Percentiles rank a stretch among this genome's conserved stretches.
These are phyloP conservation scores for Hypoxylon crocopeplum DNA, from an alignment of 495 filamentous ascomycete genomes.

Conservation along the genomic window DNA sequence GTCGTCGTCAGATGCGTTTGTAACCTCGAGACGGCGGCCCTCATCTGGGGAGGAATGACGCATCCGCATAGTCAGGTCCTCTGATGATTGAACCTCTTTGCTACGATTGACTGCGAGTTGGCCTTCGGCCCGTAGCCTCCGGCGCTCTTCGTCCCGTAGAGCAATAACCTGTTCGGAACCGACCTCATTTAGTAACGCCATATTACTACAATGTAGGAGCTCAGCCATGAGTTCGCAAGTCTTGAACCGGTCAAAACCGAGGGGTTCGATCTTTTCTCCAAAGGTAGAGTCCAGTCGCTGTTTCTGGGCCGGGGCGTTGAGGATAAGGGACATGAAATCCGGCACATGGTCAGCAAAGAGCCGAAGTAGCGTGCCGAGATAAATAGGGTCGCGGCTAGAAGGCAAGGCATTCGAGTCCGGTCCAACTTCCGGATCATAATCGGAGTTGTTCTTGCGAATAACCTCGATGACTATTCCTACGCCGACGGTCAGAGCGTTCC, in stretches of 20 bases:
- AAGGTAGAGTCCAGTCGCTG: constrained; percentile 69
- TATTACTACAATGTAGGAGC: constrained; percentile 97
- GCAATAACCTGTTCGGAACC: constrained; percentile 89
- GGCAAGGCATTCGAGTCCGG: constrained; percentile 77
- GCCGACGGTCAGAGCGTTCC: constrained; percentile 93
- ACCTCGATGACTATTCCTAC: constrained; percentile 99
- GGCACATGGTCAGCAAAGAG: constrained; percentile 91
- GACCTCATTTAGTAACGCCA: constrained; percentile 92
- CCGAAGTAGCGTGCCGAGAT: constrained; percentile 90
- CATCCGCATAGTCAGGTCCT: constrained; percentile 55
- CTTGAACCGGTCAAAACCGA: constrained; percentile 98
- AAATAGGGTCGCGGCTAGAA: constrained; percentile 91
- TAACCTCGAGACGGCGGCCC: constrained; percentile 67
- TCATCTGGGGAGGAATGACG: constrained; percentile 54
- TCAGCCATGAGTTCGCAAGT: constrained; percentile 99
- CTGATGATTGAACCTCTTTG: constrained; percentile 47
- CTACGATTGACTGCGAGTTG: constrained; percentile 49
- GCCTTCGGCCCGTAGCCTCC: constrained; percentile 76
- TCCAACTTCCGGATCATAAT: constrained; percentile 92
- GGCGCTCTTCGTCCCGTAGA: constrained; percentile 80
- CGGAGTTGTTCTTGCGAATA: constrained; percentile 98
- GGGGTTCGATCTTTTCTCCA: constrained; percentile 87
- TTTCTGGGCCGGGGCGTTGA: constrained; percentile 65
- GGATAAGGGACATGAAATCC: constrained; percentile 90
- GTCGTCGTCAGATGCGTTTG: constrained; percentile 85